Conservation (phyloP, 129 eudicot species). For the Apium graveolens region DNA sequence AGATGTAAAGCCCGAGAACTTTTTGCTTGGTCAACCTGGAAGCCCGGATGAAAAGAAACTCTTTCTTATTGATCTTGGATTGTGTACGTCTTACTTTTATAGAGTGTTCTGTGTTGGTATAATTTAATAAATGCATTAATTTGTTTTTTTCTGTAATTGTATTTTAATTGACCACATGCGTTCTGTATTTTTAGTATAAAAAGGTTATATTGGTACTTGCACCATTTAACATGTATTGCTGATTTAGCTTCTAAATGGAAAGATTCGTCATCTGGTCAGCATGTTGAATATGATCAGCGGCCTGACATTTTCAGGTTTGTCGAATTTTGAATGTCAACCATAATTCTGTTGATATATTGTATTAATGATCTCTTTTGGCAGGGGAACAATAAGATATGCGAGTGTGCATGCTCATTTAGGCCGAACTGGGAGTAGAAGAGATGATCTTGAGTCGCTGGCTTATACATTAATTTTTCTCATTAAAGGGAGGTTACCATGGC, state of each 20-base stretch:
- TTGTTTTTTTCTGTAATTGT: not conserved
- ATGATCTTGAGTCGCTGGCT: conserved; percentile 98
- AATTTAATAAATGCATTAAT: not conserved
- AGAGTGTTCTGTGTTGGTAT: not conserved
- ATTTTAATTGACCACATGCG: not conserved
- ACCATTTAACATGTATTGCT: not conserved
- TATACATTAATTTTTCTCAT: conserved; percentile 88
- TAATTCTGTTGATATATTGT: not conserved
- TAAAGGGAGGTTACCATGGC: conserved; percentile 98
- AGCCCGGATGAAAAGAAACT: conserved; percentile 87
- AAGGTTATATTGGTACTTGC: not conserved
- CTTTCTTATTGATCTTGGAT: conserved; percentile 94
- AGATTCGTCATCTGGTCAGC: conserved; percentile 85
- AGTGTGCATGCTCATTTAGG: conserved; percentile 99
- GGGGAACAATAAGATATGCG: conserved; percentile 98
- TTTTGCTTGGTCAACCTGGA: conserved; percentile 95
- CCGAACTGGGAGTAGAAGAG: conserved; percentile 99
- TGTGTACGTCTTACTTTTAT: conserved; percentile 40
- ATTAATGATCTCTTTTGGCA: conserved; percentile 22
- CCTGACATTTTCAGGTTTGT: conserved; percentile 96
- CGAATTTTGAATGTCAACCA: conserved; percentile 4
- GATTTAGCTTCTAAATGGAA: conserved; percentile 95
- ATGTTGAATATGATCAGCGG: conserved; percentile 95
- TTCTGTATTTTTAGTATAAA: not conserved
- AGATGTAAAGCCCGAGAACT: conserved; percentile 98